phyloP scores from a whole-genome alignment of 306 rosid species.

The Malus sylvestris region DNA sequence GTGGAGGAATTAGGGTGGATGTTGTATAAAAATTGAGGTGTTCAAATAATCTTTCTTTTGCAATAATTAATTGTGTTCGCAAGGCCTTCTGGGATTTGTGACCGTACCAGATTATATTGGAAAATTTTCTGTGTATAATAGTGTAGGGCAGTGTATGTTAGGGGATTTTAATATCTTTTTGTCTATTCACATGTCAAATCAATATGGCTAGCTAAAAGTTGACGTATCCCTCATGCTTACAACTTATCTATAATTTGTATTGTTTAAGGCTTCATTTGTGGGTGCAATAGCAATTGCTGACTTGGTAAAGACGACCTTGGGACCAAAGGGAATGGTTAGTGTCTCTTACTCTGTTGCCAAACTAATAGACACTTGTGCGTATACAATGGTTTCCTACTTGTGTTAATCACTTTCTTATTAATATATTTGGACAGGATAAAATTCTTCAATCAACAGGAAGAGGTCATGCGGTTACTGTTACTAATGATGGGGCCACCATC shows the following conservation, averaged over 20 bases:
- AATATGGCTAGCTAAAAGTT: not conserved
- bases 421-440: conserved; percentile 58
- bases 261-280: conserved; percentile 71
- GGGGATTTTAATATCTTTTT: not conserved
- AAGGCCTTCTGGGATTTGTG: not conserved
- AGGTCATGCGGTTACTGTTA: conserved; percentile 78
- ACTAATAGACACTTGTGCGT: not conserved
- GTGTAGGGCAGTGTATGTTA: not conserved
- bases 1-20: not conserved
- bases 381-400: not conserved
- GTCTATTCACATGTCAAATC: not conserved
- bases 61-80: not conserved
- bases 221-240: not conserved
- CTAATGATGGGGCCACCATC: conserved; percentile 97
- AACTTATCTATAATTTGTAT: not conserved
- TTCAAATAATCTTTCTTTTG: not conserved
- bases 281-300: conserved; percentile 98
- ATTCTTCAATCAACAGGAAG: conserved; percentile 94
- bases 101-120: not conserved
- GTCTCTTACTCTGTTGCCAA: not conserved
- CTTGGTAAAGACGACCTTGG: conserved; percentile 91
- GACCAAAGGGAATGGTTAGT: conserved; percentile 95
- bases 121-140: not conserved
- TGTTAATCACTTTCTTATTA: not conserved
- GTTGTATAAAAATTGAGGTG: not conserved